These are phyloP conservation scores for Tolypocladium guangdongense DNA, from an alignment of 2,329 filamentous ascomycete genomes.

Conservation along the genomic window DNA sequence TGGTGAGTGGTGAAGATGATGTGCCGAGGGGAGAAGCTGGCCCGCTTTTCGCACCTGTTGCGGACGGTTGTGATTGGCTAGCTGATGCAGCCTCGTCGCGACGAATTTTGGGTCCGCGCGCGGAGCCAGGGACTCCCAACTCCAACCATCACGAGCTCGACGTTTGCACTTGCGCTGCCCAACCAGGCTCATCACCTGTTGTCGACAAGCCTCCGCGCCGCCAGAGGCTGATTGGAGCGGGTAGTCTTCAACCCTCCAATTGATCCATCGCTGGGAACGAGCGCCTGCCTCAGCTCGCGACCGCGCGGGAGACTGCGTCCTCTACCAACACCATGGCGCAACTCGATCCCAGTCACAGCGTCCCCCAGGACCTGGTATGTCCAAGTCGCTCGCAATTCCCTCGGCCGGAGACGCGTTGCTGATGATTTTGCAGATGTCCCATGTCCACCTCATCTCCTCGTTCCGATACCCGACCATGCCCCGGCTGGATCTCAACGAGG, in stretches of 20 bases:
- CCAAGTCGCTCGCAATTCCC: not conserved
- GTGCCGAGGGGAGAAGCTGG: not conserved
- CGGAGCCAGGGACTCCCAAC: not conserved
- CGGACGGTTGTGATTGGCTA: conserved; percentile 14
- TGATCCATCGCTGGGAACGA: not conserved
- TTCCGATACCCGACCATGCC: conserved; percentile 68
- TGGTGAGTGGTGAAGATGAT: too few relatives aligned
- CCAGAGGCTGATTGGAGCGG: not conserved
- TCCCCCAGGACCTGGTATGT: conserved; percentile 31
- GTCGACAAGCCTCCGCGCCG: not conserved
- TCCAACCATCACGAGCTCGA: not conserved
- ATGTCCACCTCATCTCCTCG: conserved; percentile 82
- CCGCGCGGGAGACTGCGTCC: not conserved
- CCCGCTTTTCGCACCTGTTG: conserved; percentile 9
- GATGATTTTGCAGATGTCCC: conserved; percentile 51
- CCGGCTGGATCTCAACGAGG: conserved; percentile 61
- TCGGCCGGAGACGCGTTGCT: conserved; percentile 6
- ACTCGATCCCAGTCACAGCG: conserved; percentile 29
- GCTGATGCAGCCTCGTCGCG: conserved; percentile 21
- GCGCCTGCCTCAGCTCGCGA: not conserved
- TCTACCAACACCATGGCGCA: conserved; percentile 23
- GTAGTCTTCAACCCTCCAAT: not conserved
- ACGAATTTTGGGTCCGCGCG: conserved; percentile 24
- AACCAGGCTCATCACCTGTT: not conserved
- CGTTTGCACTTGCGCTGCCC: conserved; percentile 4